Evolutionary conservation across 768 basidiomycete genomes (phyloP), one percentile per base, ranked within the genome.

Genomic region (Phylloporus rhodoxanthus): DNA sequence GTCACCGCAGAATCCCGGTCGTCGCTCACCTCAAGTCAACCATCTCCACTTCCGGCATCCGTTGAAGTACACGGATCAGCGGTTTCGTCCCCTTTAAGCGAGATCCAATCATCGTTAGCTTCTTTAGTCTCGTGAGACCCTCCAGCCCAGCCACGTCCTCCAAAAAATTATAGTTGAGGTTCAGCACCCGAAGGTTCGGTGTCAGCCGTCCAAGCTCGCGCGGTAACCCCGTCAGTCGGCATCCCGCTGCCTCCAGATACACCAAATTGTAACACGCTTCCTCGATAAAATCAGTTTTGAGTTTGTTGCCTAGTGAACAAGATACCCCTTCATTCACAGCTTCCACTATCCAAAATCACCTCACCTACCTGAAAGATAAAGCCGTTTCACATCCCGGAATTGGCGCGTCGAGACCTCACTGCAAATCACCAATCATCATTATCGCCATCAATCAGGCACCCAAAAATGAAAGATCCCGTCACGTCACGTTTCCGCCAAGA

Each of bases 151-250:
- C 68, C 46, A 80, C 70, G 69, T 88, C 84, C 58, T 92, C 82
- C 66, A 98, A 64, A 68, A 94, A 97, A 68, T 98, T 98, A 75
- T 96, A 95, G 75, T 98, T 95, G 57, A 97, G 79, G 74, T 97
- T 97, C 69, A 98, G 72, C 52, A 84, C 84, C 47, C 92, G 83
- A 61, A 97, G 70, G 68, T 94, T 96, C 28, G 96, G 95, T 42
- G 84, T 72, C 48, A 87, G 69, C 40, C 62, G 63, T 46, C 77
- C 76, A 57, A 96, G 72, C 36, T 80, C 76, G 57, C 67, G 60
- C n/a, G 94, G 94, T 43, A 96, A 79, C 47, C 58, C 59, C 30
- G 81, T 84, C 54, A 98, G 72, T 53, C 87, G 80, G 66, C 96
- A 97, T 23, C 77, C 87, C 15, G 93, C 93, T 40, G 88, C 74